Base-by-base conservation (phyloP, 2,329 filamentous ascomycete genomes). In the Epichloe typhina region DNA sequence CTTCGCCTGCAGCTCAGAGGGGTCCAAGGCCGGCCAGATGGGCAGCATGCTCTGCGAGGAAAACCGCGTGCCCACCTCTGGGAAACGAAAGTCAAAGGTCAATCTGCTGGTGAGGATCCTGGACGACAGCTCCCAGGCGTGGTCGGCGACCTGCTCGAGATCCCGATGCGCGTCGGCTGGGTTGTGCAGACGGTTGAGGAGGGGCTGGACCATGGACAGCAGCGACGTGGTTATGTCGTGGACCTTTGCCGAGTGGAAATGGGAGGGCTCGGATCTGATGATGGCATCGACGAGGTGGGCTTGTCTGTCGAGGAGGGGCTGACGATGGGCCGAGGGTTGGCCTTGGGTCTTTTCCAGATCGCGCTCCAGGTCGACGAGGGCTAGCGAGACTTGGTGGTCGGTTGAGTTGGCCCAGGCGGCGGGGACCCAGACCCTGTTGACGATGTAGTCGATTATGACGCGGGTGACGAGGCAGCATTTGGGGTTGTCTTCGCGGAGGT, bases 1-100 rank as follows among this genome's bases (percentile, higher is more conserved):
- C 57, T 69, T 68, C 5, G 67, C 63, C 63, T 78, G 74, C 19
- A 79, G 61, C 48, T 71, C 65, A 50, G 66, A 60, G 0, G 69
- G 64, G 37, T 72, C 66, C 31, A 65, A 57, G 37, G 59, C 55
- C 23, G 68, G 66, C 62, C 75, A 75, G 53, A 75, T 66, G 50
- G 55, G 69, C 44, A 65, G 62, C 71, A 75, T 80, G 55, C 64
- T 69, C 56, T 73, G 67, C 52, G 66, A 66, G 15, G 62, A 69
- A 65, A 75, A 80, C 57, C 72, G 74, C 52, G 63, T 62, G 52
- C 70, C 69, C 9, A 72, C 70, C 52, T 77, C 72, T 37, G 72
- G 72, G 61, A 77, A 80, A 44, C 66, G 65, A 46, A 74, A 70
- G 51, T 73, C 67, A 54, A 75, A 72, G 0, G 69, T 69, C 40